Evolutionary conservation across 805 yeast genomes (phyloP).

Genomic region (Metschnikowia baotianmanensis): DNA sequence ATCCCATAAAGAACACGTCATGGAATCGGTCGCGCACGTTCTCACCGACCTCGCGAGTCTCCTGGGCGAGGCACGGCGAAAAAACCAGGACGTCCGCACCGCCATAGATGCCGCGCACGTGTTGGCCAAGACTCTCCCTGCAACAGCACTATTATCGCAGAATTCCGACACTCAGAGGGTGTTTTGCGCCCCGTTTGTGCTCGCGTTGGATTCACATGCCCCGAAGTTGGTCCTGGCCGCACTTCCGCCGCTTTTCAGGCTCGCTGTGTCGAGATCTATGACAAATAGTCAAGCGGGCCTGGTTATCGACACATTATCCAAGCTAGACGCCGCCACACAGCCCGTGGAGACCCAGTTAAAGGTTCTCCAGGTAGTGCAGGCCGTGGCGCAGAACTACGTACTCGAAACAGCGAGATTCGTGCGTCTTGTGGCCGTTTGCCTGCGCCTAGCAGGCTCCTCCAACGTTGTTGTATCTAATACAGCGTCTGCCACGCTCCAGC

Average conservation of each 20-base stretch:
- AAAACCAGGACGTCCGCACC: slow-evolving; percentile 64
- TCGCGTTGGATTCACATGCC: slow-evolving; percentile 72
- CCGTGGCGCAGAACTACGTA: slow-evolving; percentile 64
- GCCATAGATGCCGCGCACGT: slow-evolving; percentile 29
- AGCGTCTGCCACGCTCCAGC: slow-evolving; percentile 91
- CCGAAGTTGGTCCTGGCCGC: slow-evolving; percentile 71
- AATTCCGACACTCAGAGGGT: slow-evolving; percentile 43
- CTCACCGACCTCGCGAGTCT: slow-evolving; percentile 56
- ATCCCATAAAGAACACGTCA: background rate
- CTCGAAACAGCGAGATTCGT: slow-evolving; percentile 39
- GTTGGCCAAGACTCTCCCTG: slow-evolving; percentile 13
- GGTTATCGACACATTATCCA: slow-evolving; percentile 47
- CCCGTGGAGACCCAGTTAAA: slow-evolving; percentile 84
- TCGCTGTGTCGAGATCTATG: slow-evolving; percentile 54
- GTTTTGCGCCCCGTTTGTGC: slow-evolving; percentile 55
- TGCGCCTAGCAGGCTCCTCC: slow-evolving; percentile 63
- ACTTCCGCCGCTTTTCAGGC: slow-evolving; percentile 63
- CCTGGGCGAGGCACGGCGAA: slow-evolving; percentile 67
- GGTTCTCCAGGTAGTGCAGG: slow-evolving; percentile 78
- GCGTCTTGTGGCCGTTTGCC: slow-evolving; percentile 63
- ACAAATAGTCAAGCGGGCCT: slow-evolving; percentile 51
- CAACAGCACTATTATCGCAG: slow-evolving; percentile 10
- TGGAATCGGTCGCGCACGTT: slow-evolving; percentile 17
- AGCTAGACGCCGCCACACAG: slow-evolving; percentile 71
- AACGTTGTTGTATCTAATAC: slow-evolving; percentile 80